phyloP scores from a whole-genome alignment of 139 green algal species.

The Nannochloris sp. region DNA sequence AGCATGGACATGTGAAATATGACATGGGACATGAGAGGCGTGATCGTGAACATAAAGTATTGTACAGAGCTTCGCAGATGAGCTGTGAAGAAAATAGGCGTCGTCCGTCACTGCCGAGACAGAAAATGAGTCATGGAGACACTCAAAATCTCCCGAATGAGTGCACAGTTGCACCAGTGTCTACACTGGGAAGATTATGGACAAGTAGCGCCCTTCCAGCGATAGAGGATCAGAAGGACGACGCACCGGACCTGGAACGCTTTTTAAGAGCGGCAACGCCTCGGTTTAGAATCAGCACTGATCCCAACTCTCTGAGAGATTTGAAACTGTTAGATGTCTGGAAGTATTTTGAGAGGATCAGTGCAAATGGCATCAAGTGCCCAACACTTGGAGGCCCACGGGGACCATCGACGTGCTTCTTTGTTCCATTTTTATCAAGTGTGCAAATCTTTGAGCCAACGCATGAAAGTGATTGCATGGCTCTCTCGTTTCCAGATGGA shows the following conservation, averaged over 20 bases:
- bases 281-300: slow-evolving; percentile 1
- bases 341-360: slow-evolving; percentile 45
- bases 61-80: too few species aligned
- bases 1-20: too few species aligned
- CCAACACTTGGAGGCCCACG: slow-evolving; percentile 32
- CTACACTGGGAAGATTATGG: neutral
- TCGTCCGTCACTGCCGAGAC: too few species aligned
- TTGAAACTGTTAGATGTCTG: slow-evolving; percentile 39
- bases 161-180: slow-evolving; percentile 2
- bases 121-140: too few species aligned
- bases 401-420: slow-evolving; percentile 55
- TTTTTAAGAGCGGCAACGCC: slow-evolving; percentile 24
- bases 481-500: slow-evolving; percentile 9
- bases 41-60: too few species aligned
- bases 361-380: slow-evolving; percentile 38
- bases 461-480: neutral
- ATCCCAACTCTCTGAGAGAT: neutral
- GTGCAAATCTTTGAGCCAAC: slow-evolving; percentile 55
- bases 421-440: slow-evolving; percentile 66
- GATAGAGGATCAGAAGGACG: slow-evolving; percentile 13
- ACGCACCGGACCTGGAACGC: slow-evolving; percentile 25
- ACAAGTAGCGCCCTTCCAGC: neutral
- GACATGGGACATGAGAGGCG: too few species aligned
- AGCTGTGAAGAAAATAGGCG: too few species aligned
- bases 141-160: too few species aligned